These are phyloP conservation scores for Celoporthe dispersa DNA, from an alignment of 2,329 filamentous ascomycete genomes.

Conservation along the genomic window DNA sequence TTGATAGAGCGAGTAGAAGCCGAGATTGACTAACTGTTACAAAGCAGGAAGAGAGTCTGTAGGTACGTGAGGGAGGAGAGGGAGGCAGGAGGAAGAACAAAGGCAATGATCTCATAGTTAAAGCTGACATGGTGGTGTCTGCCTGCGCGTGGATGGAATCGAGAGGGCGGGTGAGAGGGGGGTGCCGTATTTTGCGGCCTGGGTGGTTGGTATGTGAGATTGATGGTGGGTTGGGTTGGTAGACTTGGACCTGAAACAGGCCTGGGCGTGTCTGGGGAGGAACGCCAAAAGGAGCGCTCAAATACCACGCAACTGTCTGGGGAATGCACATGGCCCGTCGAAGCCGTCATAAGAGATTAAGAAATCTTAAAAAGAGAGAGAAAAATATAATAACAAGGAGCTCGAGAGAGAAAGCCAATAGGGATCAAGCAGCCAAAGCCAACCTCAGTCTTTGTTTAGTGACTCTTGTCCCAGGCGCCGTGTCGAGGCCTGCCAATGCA, in stretches of 20 bases:
- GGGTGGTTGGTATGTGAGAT: not conserved
- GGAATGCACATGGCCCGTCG: not conserved
- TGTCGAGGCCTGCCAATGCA: not conserved
- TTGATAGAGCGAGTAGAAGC: no score
- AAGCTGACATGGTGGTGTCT: not conserved
- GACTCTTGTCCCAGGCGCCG: slow-evolving; percentile 10
- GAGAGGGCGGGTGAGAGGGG: not conserved
- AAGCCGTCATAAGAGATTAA: not conserved
- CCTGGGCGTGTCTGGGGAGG: slow-evolving; percentile 9
- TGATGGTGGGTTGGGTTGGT: not conserved
- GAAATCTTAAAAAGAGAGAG: not conserved
- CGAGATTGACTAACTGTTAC: not conserved
- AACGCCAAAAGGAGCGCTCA: not conserved
- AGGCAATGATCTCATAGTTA: not conserved
- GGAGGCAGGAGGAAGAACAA: no score
- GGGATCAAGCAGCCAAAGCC: no score
- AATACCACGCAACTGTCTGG: not conserved
- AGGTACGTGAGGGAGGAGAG: not conserved
- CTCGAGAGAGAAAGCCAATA: not conserved
- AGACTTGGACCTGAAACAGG: slow-evolving; percentile 19
- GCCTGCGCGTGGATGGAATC: not conserved
- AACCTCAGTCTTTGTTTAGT: no score
- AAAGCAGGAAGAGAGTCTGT: no score
- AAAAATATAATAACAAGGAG: not conserved
- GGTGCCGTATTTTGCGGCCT: not conserved